phyloP scores from a whole-genome alignment of 805 yeast genomes.

The Saccharomycopsis babjevae region DNA sequence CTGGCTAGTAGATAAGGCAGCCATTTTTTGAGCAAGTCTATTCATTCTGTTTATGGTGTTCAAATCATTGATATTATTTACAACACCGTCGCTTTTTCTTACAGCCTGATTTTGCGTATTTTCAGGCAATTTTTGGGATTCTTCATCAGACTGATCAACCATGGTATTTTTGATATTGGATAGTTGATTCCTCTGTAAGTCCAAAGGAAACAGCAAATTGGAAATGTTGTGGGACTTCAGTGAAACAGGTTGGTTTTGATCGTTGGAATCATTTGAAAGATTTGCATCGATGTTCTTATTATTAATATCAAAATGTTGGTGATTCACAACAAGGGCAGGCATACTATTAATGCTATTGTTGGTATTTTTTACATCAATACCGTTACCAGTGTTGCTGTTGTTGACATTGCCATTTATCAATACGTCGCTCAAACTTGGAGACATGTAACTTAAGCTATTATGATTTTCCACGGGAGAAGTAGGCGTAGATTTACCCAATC shows the following conservation, averaged over 20 bases:
- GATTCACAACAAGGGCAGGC: too few species aligned
- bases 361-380: not conserved
- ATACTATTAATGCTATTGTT: not conserved
- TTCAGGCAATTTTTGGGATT: not conserved
- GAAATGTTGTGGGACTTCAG: not conserved
- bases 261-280: too few species aligned
- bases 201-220: not conserved
- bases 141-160: not conserved
- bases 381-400: not conserved
- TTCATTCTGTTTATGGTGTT: not conserved
- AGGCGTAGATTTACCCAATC: conserved; percentile 5
- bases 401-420: not conserved
- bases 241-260: too few species aligned
- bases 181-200: not conserved
- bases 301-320: not conserved
- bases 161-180: not conserved
- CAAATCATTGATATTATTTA: not conserved
- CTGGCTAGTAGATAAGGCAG: not conserved
- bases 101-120: not conserved
- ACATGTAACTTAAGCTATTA: not conserved
- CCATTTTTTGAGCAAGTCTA: not conserved
- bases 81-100: not conserved
- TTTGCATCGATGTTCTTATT: not conserved
- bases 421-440: not conserved
- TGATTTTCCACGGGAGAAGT: conserved; percentile 3